These are phyloP conservation scores for Pichia scutulata DNA, from an alignment of 805 yeast genomes.

Conservation along the genomic window DNA sequence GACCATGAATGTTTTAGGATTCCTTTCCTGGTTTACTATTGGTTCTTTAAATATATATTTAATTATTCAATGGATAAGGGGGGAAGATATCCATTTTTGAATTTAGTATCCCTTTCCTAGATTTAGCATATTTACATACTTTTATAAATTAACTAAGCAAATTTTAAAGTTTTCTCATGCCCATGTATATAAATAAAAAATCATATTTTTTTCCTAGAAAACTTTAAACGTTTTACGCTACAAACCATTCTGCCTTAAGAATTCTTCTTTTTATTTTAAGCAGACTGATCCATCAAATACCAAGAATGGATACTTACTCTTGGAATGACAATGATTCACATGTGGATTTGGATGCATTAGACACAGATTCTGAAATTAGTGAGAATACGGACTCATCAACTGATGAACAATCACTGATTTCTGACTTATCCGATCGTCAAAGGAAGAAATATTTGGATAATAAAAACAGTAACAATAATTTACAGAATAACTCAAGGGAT, in stretches of 20 bases:
- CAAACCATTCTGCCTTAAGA: too few species aligned
- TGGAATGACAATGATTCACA: constrained; percentile 7
- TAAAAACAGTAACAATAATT: not conserved
- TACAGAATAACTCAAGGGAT: not conserved
- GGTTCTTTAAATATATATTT: constrained; percentile 61
- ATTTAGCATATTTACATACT: not conserved
- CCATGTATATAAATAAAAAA: too few species aligned
- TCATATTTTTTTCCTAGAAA: not conserved
- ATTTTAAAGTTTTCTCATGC: too few species aligned
- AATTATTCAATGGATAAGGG: constrained; percentile 25
- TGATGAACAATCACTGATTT: not conserved
- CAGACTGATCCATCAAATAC: too few species aligned
- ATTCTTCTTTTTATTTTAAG: too few species aligned
- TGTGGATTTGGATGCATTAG: constrained; percentile 13
- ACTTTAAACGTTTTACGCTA: not conserved
- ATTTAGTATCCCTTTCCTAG: not conserved
- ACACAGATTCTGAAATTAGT: constrained; percentile 4
- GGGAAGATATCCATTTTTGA: constrained; percentile 30
- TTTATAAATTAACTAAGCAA: too few species aligned
- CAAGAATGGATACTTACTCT: not conserved
- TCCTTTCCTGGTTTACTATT: constrained; percentile 63
- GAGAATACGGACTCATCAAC: not conserved
- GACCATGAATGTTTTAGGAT: constrained; percentile 44
- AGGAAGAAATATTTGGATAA: not conserved
- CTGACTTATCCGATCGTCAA: not conserved